Evolutionary conservation across 148 eudicot species (phyloP).

Genomic region (Linanthus parryae): DNA sequence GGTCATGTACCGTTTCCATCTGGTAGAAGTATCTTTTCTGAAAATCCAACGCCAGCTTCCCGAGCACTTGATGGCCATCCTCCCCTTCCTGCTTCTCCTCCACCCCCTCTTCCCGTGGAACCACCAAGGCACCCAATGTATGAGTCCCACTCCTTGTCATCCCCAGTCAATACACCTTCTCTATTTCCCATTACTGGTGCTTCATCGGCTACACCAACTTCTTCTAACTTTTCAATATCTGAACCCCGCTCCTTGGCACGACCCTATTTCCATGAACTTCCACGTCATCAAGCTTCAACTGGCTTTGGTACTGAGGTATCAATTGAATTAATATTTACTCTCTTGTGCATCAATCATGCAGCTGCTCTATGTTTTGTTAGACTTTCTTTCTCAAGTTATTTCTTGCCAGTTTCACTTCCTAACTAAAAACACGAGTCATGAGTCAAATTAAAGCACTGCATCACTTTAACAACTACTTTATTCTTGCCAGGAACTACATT

Average conservation of each 20-base stretch:
- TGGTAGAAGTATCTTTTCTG: conserved; percentile 11
- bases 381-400: not conserved
- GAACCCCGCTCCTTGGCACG: conserved; percentile 30
- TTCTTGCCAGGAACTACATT: too few relatives aligned
- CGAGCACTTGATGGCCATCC: conserved; percentile 37
- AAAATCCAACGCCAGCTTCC: conserved; percentile 17
- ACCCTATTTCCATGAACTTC: conserved; percentile 24
- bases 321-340: not conserved
- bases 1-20: conserved; percentile 13
- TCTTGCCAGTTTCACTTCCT: too few relatives aligned
- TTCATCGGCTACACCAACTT: conserved; percentile 25
- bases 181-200: conserved; percentile 45
- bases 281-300: conserved; percentile 24
- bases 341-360: not conserved
- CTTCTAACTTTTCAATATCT: conserved; percentile 28
- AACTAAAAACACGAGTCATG: too few relatives aligned
- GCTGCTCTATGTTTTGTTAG: not conserved
- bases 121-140: conserved; percentile 32
- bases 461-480: not conserved
- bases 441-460: not conserved
- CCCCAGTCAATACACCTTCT: conserved; percentile 33
- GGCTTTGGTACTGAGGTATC: conserved; percentile 39
- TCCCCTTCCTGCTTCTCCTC: conserved; percentile 78
- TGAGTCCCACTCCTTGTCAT: conserved; percentile 28
- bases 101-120: conserved; percentile 62